Base-by-base conservation (phyloP, 2,329 filamentous ascomycete species). In the Eutypa lata region DNA sequence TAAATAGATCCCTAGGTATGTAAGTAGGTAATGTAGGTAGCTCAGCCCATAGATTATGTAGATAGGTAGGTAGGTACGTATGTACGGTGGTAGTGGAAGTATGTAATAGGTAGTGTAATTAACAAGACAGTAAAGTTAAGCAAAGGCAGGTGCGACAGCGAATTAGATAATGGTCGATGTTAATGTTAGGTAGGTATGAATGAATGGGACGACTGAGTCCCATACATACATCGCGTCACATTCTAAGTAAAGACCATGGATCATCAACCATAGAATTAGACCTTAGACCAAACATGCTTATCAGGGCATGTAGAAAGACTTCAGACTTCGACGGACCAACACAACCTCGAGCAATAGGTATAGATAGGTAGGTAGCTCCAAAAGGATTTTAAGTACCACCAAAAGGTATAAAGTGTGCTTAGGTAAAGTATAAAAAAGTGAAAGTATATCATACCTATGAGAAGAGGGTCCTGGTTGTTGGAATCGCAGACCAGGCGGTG, bases 381-480 rank as follows among this genome's bases (percentile, higher is more conserved):
- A 45, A 13, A 21, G 13, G 16, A 24, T 7, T 10, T 7, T 26
- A 45, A 7, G 22, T 4, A 16, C 35, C 13, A 38, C 35, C 6
- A 6, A 18, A 6, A 18, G 13, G 4, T 7, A 38, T 16, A 16
- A 38, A 5, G 22, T 8, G 42, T 21, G 19, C 10, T 16, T 4
- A 28, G 22, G 21, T 21, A 1, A 38, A 22, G 38, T 38, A 16
- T 18, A 51, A 26, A 28, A 38, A 19, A 35, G 22, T n/a, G 19
- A 35, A 43, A 45, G 42, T 54, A 37, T 56, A 55, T 60, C 65
- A 56, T 67, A 68, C 65, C 65, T 68, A 26, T 65, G 53, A 43
- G 64, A 60, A 51, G 56, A 48, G 24, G 61, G 55, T 48, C 58
- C 44, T 8, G 56, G 35, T 37, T n/a, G n/a, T n/a, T 55, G 60